A percentile compares a stretch with the other conserved stretches of the same genome.
These are phyloP conservation scores for Thymus mandschuricus DNA, from an alignment of 257 asterid species.

Conservation along the genomic window DNA sequence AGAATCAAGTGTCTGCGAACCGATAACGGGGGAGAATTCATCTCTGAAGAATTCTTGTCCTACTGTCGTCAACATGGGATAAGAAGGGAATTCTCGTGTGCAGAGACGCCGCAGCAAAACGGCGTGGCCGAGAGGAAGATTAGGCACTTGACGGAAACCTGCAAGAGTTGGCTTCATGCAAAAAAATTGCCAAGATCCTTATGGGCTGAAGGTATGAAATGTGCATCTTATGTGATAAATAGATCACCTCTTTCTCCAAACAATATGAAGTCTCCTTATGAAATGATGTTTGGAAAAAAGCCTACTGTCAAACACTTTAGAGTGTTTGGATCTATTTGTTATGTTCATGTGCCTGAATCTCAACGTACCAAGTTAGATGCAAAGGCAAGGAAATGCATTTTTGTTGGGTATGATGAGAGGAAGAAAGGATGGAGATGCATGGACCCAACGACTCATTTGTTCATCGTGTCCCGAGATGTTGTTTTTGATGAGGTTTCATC, in stretches of 20 bases:
- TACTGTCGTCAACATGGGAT: background rate
- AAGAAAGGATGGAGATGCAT: background rate
- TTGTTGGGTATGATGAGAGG: background rate
- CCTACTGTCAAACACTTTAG: background rate
- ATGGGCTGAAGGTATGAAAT: slow-evolving; percentile 4
- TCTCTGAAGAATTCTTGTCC: background rate
- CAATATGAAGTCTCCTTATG: background rate
- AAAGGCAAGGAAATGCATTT: background rate
- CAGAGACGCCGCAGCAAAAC: background rate
- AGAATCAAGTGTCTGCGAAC: background rate
- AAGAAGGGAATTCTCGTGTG: background rate
- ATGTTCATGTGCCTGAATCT: slow-evolving; percentile 19
- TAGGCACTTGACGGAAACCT: background rate
- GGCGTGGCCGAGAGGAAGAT: slow-evolving; percentile 7
- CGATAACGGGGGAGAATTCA: background rate
- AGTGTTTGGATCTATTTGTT: background rate
- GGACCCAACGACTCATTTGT: background rate
- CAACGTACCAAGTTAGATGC: background rate
- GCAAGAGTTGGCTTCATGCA: slow-evolving; percentile 16
- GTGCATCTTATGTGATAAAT: background rate
- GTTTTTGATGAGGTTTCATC: background rate
- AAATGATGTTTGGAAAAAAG: background rate
- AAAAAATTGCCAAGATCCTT: slow-evolving; percentile 1
- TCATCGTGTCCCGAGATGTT: background rate
- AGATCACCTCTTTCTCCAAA: background rate